These are phyloP conservation scores for Podospora anserina DNA, from an alignment of 495 filamentous ascomycete genomes.

Conservation along the genomic window DNA sequence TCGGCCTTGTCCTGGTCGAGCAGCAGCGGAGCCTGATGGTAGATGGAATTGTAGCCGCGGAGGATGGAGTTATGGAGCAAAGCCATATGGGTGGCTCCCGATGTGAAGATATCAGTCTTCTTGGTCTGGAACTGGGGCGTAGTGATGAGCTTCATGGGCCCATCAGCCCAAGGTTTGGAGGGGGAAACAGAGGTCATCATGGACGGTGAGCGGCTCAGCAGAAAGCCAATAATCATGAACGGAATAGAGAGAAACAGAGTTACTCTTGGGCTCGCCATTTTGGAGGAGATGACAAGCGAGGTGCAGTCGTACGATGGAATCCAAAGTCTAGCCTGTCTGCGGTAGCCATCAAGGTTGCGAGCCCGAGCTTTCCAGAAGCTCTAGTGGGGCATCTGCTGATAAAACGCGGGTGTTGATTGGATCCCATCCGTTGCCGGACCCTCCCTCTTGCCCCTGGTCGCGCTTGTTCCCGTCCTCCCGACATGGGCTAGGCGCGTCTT, in stretches of 20 bases:
- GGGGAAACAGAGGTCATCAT: slow-evolving; percentile 41
- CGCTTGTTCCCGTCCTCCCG: not conserved
- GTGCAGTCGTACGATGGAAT: slow-evolving; percentile 19
- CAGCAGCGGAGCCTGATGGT: slow-evolving; percentile 47
- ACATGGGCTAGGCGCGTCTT: not conserved
- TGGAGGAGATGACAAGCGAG: not conserved
- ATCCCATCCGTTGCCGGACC: not conserved
- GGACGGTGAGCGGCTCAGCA: slow-evolving; percentile 42
- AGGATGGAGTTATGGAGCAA: slow-evolving; percentile 57
- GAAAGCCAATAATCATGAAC: slow-evolving; percentile 34
- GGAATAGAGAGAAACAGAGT: slow-evolving; percentile 30
- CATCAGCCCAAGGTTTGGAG: slow-evolving; percentile 47
- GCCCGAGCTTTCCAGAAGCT: slow-evolving; percentile 12
- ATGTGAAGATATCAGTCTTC: slow-evolving; percentile 51
- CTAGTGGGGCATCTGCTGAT: slow-evolving; percentile 12
- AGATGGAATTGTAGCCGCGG: slow-evolving; percentile 59
- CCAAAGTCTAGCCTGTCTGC: not conserved
- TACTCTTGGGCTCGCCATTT: slow-evolving; percentile 20
- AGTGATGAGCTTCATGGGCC: slow-evolving; percentile 46
- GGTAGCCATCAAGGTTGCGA: slow-evolving; percentile 1
- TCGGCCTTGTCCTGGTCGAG: slow-evolving; percentile 42
- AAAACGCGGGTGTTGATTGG: slow-evolving; percentile 15
- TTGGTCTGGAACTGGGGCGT: slow-evolving; percentile 47
- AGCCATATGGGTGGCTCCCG: slow-evolving; percentile 57
- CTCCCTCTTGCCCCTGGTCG: not conserved